Evolutionary conservation across 192 early-diverging fungal species (phyloP).

Genomic region (Phlyctochytrium arcticum): DNA sequence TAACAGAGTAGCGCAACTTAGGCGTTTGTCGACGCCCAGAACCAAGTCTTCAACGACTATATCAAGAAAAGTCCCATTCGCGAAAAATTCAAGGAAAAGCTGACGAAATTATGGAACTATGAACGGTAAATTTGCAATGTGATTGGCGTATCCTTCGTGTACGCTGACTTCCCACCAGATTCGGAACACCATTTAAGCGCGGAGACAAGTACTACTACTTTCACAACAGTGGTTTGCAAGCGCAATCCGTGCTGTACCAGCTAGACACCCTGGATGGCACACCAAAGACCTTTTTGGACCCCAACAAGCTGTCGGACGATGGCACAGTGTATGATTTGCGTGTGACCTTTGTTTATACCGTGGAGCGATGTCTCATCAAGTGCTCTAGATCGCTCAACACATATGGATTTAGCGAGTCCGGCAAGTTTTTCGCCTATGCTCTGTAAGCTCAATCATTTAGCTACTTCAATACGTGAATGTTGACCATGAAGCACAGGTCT

Average conservation of each 20-base stretch:
- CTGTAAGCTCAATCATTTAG: no score
- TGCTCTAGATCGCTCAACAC: conserved; percentile 29
- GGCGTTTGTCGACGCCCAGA: conserved; percentile 63
- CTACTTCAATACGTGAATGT: conserved; percentile 31
- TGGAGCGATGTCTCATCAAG: no score
- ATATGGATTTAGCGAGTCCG: conserved; percentile 53
- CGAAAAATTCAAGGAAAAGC: conserved; percentile 28
- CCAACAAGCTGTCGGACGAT: conserved; percentile 26
- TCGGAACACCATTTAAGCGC: conserved; percentile 48
- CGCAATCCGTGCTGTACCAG: conserved; percentile 58
- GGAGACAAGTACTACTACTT: conserved; percentile 66
- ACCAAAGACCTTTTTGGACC: conserved; percentile 46
- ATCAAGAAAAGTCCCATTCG: conserved; percentile 29
- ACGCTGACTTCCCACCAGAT: conserved; percentile 14
- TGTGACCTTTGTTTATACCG: not conserved
- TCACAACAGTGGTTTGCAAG: conserved; percentile 57
- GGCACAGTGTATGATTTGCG: conserved; percentile 13
- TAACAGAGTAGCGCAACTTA: no score
- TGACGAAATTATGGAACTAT: conserved; percentile 58
- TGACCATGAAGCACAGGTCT: no score
- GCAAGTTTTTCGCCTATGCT: conserved; percentile 56
- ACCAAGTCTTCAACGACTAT: conserved; percentile 41
- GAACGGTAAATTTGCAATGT: conserved; percentile 37
- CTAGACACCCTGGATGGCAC: conserved; percentile 39
- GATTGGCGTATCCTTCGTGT: no score